A percentile compares a stretch with the other conserved stretches of the same genome.
Evolutionary conservation across 768 basidiomycete genomes (phyloP).

Genomic region (Pleurotus tuoliensis): DNA sequence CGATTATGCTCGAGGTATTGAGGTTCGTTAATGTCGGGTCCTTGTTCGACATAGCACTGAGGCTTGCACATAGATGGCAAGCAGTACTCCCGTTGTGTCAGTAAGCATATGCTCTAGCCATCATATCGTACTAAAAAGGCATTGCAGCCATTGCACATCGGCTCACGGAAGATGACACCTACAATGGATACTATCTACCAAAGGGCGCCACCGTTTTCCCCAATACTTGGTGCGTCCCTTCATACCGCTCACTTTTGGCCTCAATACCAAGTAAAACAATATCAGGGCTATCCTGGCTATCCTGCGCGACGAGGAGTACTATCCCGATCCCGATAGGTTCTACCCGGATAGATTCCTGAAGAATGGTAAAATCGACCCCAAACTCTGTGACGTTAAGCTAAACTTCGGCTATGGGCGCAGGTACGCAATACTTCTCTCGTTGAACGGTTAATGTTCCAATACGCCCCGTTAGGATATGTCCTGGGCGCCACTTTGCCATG

Average conservation of each 20-base stretch:
- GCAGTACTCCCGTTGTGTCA: neutral
- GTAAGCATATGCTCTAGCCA: neutral
- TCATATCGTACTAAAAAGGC: neutral
- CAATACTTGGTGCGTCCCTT: conserved; percentile 14
- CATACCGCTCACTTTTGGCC: neutral
- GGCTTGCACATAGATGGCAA: neutral
- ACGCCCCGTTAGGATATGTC: neutral
- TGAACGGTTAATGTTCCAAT: neutral
- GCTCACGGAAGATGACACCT: conserved; percentile 16
- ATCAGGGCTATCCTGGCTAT: too few relatives aligned
- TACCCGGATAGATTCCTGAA: conserved; percentile 23
- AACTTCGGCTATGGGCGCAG: conserved; percentile 33
- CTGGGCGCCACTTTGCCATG: neutral
- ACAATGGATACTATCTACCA: conserved; percentile 20
- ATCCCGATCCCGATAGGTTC: conserved; percentile 24
- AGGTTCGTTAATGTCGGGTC: neutral
- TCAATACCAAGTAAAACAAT: neutral
- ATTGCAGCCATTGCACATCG: conserved; percentile 15
- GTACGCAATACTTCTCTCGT: conserved; percentile 8
- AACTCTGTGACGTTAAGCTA: conserved; percentile 11
- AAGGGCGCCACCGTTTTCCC: conserved; percentile 15
- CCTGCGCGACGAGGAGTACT: conserved; percentile 23
- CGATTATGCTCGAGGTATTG: neutral
- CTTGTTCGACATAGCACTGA: neutral
- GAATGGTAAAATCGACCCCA: conserved; percentile 16